Base-by-base conservation (phyloP, 164 flowering plant genomes). In the Nymphaea colorata region DNA sequence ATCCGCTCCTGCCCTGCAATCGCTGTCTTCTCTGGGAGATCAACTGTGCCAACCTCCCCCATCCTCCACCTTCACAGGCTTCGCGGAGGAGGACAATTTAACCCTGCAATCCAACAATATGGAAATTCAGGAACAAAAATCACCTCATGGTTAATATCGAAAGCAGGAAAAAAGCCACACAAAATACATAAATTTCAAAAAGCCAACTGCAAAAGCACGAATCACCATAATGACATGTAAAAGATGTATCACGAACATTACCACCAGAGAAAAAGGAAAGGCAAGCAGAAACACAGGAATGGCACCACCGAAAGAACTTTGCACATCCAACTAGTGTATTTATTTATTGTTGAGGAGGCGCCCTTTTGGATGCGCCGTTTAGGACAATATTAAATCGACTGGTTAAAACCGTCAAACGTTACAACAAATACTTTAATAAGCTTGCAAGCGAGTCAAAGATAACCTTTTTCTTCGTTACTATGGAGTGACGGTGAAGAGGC, bases 11-110 rank as follows among this genome's bases (percentile, higher is more conserved):
- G 89, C 0, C 72, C 76, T 5, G 55, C 74, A 73, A 43, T 73
- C 64, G 62, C 69, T 43, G 69, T 73, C 72, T 68, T 62, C 53
- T 78, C 84, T 74, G 71, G 71, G 77, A 83, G 76, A 66, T 90
- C 92, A 47, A 85, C 98, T 51, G 72, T 91, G 70, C 82, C 85
- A 75, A 89, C 75, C 16, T 85, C 79, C 71, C 96, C 97, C 96
- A 89, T 88, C 67, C 73, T 61, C 64, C 36, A 25, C 36, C 11
- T 67, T 71, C 71, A 47, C 55, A 47, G 11, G 55, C 12, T 12
- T 12, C 12, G 55, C 55, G 12, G 55, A 47, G 12, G 12, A 7
- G 55, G 12, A 47, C 55, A 47, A 12, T 12, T 47, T 12, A 47
- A 47, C 11, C 55, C 55, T 47, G 55, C 12, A 7, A 6, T 7